phyloP scores from a whole-genome alignment of 768 basidiomycete genomes.

The Podaxis mareebaensis region DNA sequence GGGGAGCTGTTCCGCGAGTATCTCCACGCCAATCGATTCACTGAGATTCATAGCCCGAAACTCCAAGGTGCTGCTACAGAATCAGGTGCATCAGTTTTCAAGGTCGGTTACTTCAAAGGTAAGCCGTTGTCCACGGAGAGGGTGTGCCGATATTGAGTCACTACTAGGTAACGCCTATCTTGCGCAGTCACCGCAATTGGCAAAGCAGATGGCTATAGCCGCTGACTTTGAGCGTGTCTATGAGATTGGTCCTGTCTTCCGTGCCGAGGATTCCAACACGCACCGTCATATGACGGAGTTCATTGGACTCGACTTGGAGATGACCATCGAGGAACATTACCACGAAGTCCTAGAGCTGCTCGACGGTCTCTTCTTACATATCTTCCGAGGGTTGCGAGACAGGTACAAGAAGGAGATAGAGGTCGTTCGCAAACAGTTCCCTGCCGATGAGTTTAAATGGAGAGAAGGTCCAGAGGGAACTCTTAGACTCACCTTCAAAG shows the following conservation, averaged over 20 bases:
- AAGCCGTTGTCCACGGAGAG: not conserved
- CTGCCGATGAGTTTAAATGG: constrained; percentile 96
- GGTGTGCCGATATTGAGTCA: constrained; percentile 3
- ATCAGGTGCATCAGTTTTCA: constrained; percentile 95
- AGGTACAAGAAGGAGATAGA: constrained; percentile 83
- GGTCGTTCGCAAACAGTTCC: constrained; percentile 81
- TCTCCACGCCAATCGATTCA: constrained; percentile 73
- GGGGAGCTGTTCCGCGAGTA: constrained; percentile 85
- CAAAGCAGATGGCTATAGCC: constrained; percentile 99
- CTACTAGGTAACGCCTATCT: constrained; percentile 80
- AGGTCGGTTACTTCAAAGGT: constrained; percentile 98
- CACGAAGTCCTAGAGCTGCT: constrained; percentile 95
- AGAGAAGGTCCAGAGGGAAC: constrained; percentile 89
- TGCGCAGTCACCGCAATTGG: constrained; percentile 95
- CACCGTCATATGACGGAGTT: constrained; percentile 99
- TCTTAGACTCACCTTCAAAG: constrained; percentile 77
- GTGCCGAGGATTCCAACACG: constrained; percentile 96
- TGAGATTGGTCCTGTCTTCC: constrained; percentile 96
- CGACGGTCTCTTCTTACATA: constrained; percentile 80
- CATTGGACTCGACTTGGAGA: constrained; percentile 97
- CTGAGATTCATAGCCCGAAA: constrained; percentile 97
- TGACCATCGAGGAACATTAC: constrained; percentile 98
- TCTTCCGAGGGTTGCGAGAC: constrained; percentile 83
- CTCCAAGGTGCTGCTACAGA: constrained; percentile 97
- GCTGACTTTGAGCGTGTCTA: constrained; percentile 98